Evolutionary conservation across 257 asterid species (phyloP).

Genomic region (Mitragyna speciosa): DNA sequence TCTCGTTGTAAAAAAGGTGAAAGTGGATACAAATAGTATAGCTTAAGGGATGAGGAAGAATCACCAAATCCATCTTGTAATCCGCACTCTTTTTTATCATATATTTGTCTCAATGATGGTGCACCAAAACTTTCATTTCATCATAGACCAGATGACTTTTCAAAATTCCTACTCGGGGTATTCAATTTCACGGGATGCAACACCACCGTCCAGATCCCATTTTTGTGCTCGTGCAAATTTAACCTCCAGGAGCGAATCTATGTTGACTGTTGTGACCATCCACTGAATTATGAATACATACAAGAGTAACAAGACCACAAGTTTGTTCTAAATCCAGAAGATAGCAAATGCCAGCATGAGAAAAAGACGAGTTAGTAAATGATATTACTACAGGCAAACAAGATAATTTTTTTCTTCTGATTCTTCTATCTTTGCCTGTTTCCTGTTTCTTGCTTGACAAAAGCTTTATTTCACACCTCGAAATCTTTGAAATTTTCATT

Average conservation of each 20-base stretch:
- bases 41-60: constrained; percentile 11
- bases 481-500: constrained; percentile 43
- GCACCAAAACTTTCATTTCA: background rate
- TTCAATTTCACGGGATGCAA: no score
- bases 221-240: no score
- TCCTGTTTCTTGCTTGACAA: background rate
- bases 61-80: background rate
- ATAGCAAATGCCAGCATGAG: background rate
- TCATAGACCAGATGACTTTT: background rate
- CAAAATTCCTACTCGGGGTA: background rate
- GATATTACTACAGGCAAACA: constrained; percentile 3
- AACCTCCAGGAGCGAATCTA: background rate
- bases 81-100: no score
- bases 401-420: background rate
- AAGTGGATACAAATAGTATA: no score
- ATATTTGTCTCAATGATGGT: background rate
- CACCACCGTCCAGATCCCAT: no score
- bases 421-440: background rate
- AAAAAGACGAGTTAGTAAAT: background rate
- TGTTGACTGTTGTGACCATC: no score
- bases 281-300: background rate
- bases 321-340: background rate
- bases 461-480: constrained; percentile 21
- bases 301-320: constrained; percentile 7
- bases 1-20: background rate